Conservation (phyloP, 345 rosid genomes). For the Populus tremula region DNA sequence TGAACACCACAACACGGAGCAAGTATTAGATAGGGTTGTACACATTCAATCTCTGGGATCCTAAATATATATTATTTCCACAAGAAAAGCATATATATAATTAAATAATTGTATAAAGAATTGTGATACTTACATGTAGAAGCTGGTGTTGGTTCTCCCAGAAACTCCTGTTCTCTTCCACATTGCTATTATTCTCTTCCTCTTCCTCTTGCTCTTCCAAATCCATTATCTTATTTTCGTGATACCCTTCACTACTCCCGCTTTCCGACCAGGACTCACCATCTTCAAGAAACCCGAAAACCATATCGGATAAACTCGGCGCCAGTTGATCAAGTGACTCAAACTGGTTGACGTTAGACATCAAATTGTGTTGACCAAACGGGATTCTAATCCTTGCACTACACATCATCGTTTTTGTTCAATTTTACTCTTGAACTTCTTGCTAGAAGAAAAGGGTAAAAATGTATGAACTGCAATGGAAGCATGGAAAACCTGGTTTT, state of each 20-base stretch:
- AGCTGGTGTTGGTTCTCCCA: constrained; percentile 31
- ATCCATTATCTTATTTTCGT: constrained; percentile 10
- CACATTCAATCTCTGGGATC: background rate
- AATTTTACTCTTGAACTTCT: too few relatives aligned
- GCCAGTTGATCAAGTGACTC: constrained; percentile 3
- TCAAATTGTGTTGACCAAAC: background rate
- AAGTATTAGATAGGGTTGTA: background rate
- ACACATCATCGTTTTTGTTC: background rate
- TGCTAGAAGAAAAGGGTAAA: background rate
- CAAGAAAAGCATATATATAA: background rate
- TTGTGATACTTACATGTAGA: constrained; percentile 16
- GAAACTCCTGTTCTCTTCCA: constrained; percentile 11
- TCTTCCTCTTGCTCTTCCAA: constrained; percentile 22
- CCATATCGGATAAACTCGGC: constrained; percentile 24
- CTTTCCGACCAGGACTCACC: background rate
- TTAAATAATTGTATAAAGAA: background rate
- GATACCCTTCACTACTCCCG: background rate
- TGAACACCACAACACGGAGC: background rate
- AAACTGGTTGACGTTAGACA: background rate
- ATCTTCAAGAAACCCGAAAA: constrained; percentile 25
- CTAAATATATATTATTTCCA: background rate
- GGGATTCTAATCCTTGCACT: constrained; percentile 16
- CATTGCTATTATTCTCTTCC: background rate
- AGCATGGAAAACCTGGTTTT: background rate
- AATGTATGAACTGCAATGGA: background rate